These are phyloP conservation scores for Pholiota molesta DNA, from an alignment of 768 basidiomycete genomes.

Conservation along the genomic window DNA sequence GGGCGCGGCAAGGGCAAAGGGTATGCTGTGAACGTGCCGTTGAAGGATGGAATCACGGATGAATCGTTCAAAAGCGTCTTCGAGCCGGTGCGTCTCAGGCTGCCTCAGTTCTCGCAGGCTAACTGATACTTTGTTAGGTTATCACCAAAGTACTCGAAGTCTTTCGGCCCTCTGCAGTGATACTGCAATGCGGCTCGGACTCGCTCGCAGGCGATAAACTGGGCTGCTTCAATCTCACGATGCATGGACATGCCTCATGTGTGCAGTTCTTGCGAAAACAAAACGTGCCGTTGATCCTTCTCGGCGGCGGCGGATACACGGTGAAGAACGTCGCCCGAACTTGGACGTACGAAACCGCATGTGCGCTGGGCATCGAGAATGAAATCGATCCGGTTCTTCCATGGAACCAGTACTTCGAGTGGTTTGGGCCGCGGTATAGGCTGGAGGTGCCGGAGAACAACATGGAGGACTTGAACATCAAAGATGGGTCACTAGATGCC, in stretches of 20 bases:
- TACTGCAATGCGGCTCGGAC: slow-evolving; percentile 96
- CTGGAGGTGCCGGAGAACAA: slow-evolving; percentile 91
- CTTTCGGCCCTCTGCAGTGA: slow-evolving; percentile 83
- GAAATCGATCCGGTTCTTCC: slow-evolving; percentile 78
- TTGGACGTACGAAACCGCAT: slow-evolving; percentile 97
- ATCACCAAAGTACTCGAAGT: slow-evolving; percentile 85
- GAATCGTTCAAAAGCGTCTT: slow-evolving; percentile 88
- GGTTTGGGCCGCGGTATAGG: slow-evolving; percentile 95
- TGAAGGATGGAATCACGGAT: slow-evolving; percentile 94
- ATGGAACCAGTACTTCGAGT: slow-evolving; percentile 93
- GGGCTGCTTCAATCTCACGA: slow-evolving; percentile 94
- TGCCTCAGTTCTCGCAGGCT: neutral
- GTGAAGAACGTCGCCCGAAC: slow-evolving; percentile 94
- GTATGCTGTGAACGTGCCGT: slow-evolving; percentile 91
- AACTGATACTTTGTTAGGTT: slow-evolving; percentile 49
- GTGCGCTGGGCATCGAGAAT: slow-evolving; percentile 86
- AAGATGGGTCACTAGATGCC: slow-evolving; percentile 77
- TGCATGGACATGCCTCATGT: slow-evolving; percentile 93
- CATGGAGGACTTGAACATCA: slow-evolving; percentile 91
- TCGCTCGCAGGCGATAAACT: slow-evolving; percentile 94
- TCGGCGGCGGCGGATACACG: slow-evolving; percentile 97
- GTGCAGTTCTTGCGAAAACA: slow-evolving; percentile 84
- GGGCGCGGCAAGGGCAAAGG: slow-evolving; percentile 84
- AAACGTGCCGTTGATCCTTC: slow-evolving; percentile 84
- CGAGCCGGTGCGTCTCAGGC: slow-evolving; percentile 68